phyloP scores from a whole-genome alignment of 2,329 filamentous ascomycete genomes.

The Phyllosticta paracitricarpa region DNA sequence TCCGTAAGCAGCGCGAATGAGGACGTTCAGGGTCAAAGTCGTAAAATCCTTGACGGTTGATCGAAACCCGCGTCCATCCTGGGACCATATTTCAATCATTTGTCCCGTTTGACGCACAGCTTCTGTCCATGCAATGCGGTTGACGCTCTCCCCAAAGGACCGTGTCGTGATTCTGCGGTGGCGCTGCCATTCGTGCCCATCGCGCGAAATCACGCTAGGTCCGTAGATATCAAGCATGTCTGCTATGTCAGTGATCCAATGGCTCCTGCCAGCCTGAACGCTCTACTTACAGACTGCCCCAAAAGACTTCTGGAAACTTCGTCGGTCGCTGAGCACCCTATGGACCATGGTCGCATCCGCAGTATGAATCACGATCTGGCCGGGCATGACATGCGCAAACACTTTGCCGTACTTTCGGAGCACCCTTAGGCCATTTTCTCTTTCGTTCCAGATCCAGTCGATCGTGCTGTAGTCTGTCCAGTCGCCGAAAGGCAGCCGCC shows the following conservation, averaged over 20 bases:
- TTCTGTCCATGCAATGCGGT: constrained; percentile 19
- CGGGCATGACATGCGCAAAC: constrained; percentile 13
- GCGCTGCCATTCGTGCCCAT: constrained; percentile 18
- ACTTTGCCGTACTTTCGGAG: constrained; percentile 13
- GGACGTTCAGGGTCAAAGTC: constrained; percentile 28
- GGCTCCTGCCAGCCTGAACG: background rate
- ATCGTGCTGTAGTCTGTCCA: background rate
- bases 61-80: background rate
- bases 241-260: constrained; percentile 5
- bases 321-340: constrained; percentile 11
- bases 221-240: constrained; percentile 6
- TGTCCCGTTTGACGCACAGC: constrained; percentile 12
- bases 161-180: constrained; percentile 18
- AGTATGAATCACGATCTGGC: constrained; percentile 12
- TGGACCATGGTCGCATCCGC: constrained; percentile 10
- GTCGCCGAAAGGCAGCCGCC: background rate
- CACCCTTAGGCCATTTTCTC: constrained; percentile 12
- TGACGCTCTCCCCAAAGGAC: constrained; percentile 20
- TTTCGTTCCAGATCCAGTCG: constrained; percentile 13
- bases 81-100: constrained; percentile 16
- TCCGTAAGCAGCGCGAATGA: constrained; percentile 29
- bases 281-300: background rate
- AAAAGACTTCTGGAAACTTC: constrained; percentile 3
- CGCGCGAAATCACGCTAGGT: background rate
- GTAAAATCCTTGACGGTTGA: constrained; percentile 20